Evolutionary conservation across 768 basidiomycete genomes (phyloP), one percentile per base, ranked within the genome.

Genomic region (Mycena sanguinolenta): DNA sequence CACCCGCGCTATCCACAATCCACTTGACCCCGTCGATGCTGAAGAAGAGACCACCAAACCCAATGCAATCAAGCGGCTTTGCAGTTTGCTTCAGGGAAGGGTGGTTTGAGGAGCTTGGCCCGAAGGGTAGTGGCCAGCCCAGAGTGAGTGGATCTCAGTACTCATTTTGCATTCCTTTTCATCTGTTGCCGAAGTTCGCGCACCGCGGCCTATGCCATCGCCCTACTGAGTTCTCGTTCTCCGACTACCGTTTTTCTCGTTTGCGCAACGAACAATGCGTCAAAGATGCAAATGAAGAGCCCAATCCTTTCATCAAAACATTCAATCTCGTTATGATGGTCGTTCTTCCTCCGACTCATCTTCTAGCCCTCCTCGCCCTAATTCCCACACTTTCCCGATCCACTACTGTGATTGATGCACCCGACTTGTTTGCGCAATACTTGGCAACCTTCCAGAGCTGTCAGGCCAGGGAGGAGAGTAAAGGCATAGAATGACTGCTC

Each of bases 401-500:
- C 2, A 91, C 93, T 1, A 78, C 99, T 55, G 85, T 99, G 42
- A 81, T 98, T 1, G 98, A 99, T 74, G 92, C 92, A 9, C 97
- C 99, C 79, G 98, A 99, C 78, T 86, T 96, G 30, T 99, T 99
- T 79, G 92, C 95, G 3, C 87, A 91, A 19, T 96, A 98, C 79
- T 14, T 89, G 98, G 17, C 98, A 99, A 77, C 91, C 95, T 2
- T 82, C 2, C 98, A 99, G 75, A 93, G 92, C 73, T 91, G 94
- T 78, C 86, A 91, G 67, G 87, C 90, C 3, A 86, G 86, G 21
- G 79, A 82, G 53, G 84, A 83, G 16, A 88, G 77, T 74, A 90
- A 88, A 70, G 96, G 96, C 3, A 80, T 98, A 25, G 93, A 10
- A 80, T 96, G 14, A 96, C 96, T 1, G 91, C 90, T 36, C 90